Evolutionary conservation across 2,329 filamentous ascomycete genomes (phyloP), one percentile per base, ranked within the genome.

Genomic region (Fragosphaeria purpurea): DNA sequence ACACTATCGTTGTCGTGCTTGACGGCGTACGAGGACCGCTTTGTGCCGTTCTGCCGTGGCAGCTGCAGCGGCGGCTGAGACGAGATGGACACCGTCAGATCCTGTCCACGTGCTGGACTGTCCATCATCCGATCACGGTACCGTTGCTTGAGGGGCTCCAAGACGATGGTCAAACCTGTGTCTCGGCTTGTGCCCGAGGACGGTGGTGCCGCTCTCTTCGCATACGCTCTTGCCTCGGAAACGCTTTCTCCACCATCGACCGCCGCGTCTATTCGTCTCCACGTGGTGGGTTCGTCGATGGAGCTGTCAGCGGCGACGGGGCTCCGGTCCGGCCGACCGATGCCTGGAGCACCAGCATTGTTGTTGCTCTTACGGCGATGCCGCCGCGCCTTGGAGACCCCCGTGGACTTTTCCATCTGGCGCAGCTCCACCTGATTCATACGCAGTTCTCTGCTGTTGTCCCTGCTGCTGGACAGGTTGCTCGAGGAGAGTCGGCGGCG

Each of bases 101-200:
- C 22, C 22, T 22, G 22, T 22, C 22, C 22, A 22, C 22, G 22
- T 22, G 22, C 22, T 34, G 44, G 12, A 4, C 22, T 22, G 46
- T n/a, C 46, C 22, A 8, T 46, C 51, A 53, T 53, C 5, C 47
- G 47, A 37, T 42, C 39, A 10, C 51, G 51, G n/a, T 47, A 50
- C 4, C 47, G 47, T 10, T 13, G 12, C 30, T 50, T 50, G n/a
- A 11, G 9, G 22, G 22, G 22, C 22, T 22, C 22, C 22, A 22
- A 22, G 22, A 22, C 22, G 22, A 22, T 22, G 22, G 22, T 22
- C 22, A 22, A 22, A 22, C 22, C 22, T 22, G 22, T 22, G 22
- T 22, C 22, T 22, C 22, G 22, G 22, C 22, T 22, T 22, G 22
- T 22, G 22, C 22, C 22, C 22, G 22, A 22, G 22, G 22, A 22